phyloP scores from a whole-genome alignment of 306 rosid species.

The Lablab purpureus region DNA sequence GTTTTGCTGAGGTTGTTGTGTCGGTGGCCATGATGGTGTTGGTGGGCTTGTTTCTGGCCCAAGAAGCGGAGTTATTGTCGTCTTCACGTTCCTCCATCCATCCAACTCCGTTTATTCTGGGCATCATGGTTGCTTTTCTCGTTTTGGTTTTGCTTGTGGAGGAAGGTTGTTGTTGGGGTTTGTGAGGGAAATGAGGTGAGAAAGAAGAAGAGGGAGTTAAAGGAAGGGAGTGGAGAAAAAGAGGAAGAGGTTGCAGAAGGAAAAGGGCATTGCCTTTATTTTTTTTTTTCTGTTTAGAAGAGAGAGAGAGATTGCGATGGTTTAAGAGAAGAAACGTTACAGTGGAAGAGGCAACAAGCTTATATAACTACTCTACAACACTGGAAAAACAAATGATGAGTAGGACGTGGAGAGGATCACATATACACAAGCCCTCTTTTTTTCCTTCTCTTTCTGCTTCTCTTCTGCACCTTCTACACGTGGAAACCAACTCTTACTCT shows the following conservation, averaged over 20 bases:
- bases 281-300: not conserved
- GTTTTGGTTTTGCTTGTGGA: not conserved
- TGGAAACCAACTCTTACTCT: too few species aligned
- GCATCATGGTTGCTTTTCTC: constrained; percentile 51
- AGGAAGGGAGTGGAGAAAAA: constrained; percentile 19
- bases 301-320: constrained; percentile 24
- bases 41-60: constrained; percentile 55
- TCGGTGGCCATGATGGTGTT: constrained; percentile 3
- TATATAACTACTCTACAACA: too few species aligned
- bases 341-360: too few species aligned
- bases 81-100: constrained; percentile 68
- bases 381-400: too few species aligned
- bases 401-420: too few species aligned
- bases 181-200: not conserved
- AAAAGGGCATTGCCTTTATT: constrained; percentile 41
- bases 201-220: constrained; percentile 28
- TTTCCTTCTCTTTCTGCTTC: too few species aligned
- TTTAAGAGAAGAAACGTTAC: constrained; percentile 39
- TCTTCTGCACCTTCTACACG: too few species aligned
- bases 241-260: constrained; percentile 49
- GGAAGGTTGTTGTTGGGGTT: too few species aligned
- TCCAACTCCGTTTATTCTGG: constrained; percentile 54
- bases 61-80: constrained; percentile 49
- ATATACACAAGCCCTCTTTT: too few species aligned
- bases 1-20: too few species aligned